Percentiles rank a stretch among this genome's conserved stretches.
phyloP scores from a whole-genome alignment of 352 stramenopile species.

The Peronosclerospora sorghi region DNA sequence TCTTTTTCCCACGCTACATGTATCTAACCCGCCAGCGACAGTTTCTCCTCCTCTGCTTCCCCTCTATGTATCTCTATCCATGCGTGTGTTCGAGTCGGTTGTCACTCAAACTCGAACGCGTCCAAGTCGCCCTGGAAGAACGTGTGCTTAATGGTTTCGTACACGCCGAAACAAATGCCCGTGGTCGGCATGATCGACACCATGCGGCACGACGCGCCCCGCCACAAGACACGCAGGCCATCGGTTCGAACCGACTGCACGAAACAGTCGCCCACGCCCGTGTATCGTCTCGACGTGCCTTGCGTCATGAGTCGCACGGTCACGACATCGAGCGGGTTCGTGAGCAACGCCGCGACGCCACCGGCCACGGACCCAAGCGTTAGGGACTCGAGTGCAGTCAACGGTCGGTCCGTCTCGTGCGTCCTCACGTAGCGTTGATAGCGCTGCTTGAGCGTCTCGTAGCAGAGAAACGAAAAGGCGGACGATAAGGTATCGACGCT shows the following conservation, averaged over 20 bases:
- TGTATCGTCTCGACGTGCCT: slow-evolving; percentile 56
- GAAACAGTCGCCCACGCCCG: slow-evolving; percentile 47
- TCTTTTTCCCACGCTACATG: no score
- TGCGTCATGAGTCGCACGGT: slow-evolving; percentile 79
- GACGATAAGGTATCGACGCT: slow-evolving; percentile 75
- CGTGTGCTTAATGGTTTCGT: slow-evolving; percentile 72
- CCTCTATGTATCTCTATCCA: no score
- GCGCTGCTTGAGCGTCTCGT: slow-evolving; percentile 55
- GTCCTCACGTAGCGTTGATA: slow-evolving; percentile 30
- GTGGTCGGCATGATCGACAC: slow-evolving; percentile 66
- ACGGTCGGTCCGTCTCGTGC: slow-evolving; percentile 23
- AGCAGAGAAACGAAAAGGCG: slow-evolving; percentile 77
- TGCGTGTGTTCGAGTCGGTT: no score
- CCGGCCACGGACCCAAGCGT: slow-evolving; percentile 44
- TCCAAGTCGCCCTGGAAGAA: slow-evolving; percentile 59
- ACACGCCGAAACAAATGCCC: slow-evolving; percentile 80
- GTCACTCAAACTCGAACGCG: slow-evolving; percentile 49
- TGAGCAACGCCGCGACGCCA: slow-evolving; percentile 54
- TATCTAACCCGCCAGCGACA: no score
- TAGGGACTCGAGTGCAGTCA: slow-evolving; percentile 49
- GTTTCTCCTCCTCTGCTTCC: no score
- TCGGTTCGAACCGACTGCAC: slow-evolving; percentile 44
- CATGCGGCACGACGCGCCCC: slow-evolving; percentile 53
- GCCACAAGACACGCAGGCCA: slow-evolving; percentile 51
- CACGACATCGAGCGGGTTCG: slow-evolving; percentile 73